Base-by-base conservation (phyloP, 2,329 filamentous ascomycete genomes). In the Fusarium newnesense region DNA sequence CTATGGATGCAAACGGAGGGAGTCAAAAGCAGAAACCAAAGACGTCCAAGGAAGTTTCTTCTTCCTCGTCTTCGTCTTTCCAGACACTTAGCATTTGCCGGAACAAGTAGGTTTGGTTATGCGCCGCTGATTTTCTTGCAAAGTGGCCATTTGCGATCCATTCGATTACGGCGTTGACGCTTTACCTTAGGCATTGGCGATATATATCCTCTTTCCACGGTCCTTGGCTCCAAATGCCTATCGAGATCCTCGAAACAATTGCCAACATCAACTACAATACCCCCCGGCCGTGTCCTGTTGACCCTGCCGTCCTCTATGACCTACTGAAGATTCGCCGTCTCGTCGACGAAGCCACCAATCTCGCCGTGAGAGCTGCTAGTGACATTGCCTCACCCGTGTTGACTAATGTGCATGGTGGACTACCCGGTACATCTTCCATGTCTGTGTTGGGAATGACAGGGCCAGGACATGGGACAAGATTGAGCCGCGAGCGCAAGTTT, bases 171-270 rank as follows among this genome's bases (percentile, higher is more conserved):
- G 34, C 54, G n/a, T 57, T 75, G 54, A 77, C 69, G 67, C 47
- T 62, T 56, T 61, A 54, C 62, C 60, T 13, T 56, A 96, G 94
- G 81, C 93, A 96, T 83, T 96, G 93, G 94, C 89, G 91, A 72
- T 94, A 94, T 81, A 95, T 96, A 67, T 95, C 93, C 28, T 93
- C 91, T 34, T 96, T 94, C 78, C 92, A 95, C 79, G 94, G 94
- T 30, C 91, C 93, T 75, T 96, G 94, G 94, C 88, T 95, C 19
- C 92, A 94, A 81, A 86, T 96, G 64, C 92, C 93, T 26, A 88
- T 91, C 71, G 93, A 96, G 81, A 89, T 95, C 64, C 90, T 97
- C 82, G 92, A 95, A 80, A 90, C 89, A 56, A 88, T 96, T 57
- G 93, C 93, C 61, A 90, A 94, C 83, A 91, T 90, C 80, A 96